phyloP scores from a whole-genome alignment of 1,284 basidiomycete genomes.

The Paramarasmius palmivorus region DNA sequence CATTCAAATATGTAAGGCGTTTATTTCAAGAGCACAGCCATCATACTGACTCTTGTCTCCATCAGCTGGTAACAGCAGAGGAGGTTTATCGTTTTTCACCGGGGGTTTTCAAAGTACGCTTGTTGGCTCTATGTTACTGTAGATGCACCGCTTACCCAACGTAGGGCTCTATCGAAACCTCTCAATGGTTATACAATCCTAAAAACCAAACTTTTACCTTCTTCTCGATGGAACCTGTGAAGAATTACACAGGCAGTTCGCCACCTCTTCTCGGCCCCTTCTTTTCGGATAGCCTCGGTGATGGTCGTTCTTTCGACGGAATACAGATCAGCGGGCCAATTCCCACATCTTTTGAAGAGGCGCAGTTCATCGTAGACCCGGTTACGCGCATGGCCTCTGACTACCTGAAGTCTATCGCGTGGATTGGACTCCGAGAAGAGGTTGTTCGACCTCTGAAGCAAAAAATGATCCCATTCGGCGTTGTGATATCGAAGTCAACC shows the following conservation, averaged over 20 bases:
- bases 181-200: conserved; percentile 1
- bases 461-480: neutral
- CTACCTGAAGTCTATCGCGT: neutral
- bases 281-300: neutral
- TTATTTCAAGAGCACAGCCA: neutral
- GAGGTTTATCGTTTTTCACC: too few species aligned
- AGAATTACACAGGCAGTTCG: neutral
- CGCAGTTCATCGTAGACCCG: neutral
- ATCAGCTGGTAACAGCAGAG: too few species aligned
- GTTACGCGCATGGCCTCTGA: neutral
- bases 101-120: too few species aligned
- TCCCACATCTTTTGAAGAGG: neutral
- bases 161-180: neutral
- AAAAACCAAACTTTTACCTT: neutral
- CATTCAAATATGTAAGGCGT: conserved; percentile 1
- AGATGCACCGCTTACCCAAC: too few species aligned
- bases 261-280: neutral
- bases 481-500: neutral
- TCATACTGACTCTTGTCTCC: neutral
- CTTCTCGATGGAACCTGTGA: neutral
- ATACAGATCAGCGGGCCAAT: neutral
- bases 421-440: neutral
- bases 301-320: neutral
- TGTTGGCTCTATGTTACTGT: too few species aligned
- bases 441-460: neutral